These are phyloP conservation scores for Xylaria venustula DNA, from an alignment of 495 filamentous ascomycete genomes.

Conservation along the genomic window DNA sequence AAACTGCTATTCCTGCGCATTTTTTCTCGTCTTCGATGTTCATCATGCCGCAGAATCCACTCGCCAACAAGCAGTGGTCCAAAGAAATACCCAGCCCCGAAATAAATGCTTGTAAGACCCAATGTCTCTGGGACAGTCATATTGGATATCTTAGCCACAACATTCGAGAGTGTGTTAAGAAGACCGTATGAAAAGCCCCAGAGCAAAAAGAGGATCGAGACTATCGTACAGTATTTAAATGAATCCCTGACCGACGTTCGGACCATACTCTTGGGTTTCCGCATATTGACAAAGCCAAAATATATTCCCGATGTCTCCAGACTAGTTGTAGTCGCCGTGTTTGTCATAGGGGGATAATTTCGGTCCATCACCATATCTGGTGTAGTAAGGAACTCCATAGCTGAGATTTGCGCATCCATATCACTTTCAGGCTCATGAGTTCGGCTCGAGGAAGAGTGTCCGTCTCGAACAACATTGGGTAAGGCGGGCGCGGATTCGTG, in stretches of 20 bases:
- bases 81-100: conserved; percentile 59
- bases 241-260: conserved; percentile 46
- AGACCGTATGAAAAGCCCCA: conserved; percentile 89
- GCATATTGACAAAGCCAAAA: conserved; percentile 86
- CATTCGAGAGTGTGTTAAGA: conserved; percentile 69
- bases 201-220: conserved; percentile 79
- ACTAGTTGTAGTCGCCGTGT: not conserved
- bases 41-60: conserved; percentile 61
- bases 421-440: conserved; percentile 13
- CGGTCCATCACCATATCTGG: conserved; percentile 39
- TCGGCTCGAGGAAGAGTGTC: conserved; percentile 23
- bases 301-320: conserved; percentile 32
- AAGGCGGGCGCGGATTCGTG: conserved; percentile 1
- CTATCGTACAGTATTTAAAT: conserved; percentile 54
- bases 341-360: not conserved
- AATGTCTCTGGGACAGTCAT: conserved; percentile 38
- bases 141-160: conserved; percentile 42
- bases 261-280: conserved; percentile 73
- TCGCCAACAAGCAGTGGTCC: conserved; percentile 65
- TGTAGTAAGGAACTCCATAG: conserved; percentile 59
- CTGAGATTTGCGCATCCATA: conserved; percentile 43
- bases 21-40: conserved; percentile 34
- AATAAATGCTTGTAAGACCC: conserved; percentile 42
- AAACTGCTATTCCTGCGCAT: conserved; percentile 19
- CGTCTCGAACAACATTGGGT: conserved; percentile 5